Percentiles rank a stretch among this genome's conserved stretches.
Conservation (phyloP, 1,139 yeast species). For the Wickerhamomyces sp. region DNA sequence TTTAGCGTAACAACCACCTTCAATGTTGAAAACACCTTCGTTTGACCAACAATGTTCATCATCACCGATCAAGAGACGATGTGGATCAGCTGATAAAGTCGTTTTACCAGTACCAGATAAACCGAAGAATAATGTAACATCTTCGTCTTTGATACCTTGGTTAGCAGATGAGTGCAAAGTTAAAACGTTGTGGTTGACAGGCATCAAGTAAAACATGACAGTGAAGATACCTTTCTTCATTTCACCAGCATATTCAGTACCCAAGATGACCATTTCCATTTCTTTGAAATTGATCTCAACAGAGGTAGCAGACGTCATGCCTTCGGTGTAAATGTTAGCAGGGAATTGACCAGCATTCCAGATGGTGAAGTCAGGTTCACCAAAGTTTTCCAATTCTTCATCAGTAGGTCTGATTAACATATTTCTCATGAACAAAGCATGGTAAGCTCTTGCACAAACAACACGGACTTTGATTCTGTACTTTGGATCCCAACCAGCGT, state of each 20-base stretch:
- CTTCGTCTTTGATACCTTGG: constrained; percentile 65
- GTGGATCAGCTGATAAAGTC: constrained; percentile 93
- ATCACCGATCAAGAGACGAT: constrained; percentile 92
- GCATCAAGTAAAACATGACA: constrained; percentile 98
- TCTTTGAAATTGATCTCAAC: constrained; percentile 95
- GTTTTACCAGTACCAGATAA: constrained; percentile 98
- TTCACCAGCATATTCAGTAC: constrained; percentile 99
- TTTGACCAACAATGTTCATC: constrained; percentile 99
- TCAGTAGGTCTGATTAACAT: constrained; percentile 95
- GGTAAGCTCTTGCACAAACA: constrained; percentile 98
- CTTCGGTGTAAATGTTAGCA: constrained; percentile 92
- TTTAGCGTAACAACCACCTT: constrained; percentile 99
- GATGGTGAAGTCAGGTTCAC: constrained; percentile 97
- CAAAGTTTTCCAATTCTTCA: constrained; percentile 84
- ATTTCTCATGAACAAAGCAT: constrained; percentile 96
- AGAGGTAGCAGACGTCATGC: constrained; percentile 96
- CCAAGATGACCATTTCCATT: constrained; percentile 98
- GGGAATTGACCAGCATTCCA: constrained; percentile 99
- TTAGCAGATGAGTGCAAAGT: constrained; percentile 95
- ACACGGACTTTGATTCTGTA: constrained; percentile 96
- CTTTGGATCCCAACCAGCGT: constrained; percentile 98
- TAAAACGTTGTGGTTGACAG: constrained; percentile 84
- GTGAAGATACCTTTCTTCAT: constrained; percentile 99
- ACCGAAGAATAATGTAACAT: constrained; percentile 92
- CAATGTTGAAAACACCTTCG: constrained; percentile 96